Percentiles rank a stretch among this genome's conserved stretches.
These are phyloP conservation scores for Raffaelea arxii DNA, from an alignment of 2,329 filamentous ascomycete genomes.

Conservation along the genomic window DNA sequence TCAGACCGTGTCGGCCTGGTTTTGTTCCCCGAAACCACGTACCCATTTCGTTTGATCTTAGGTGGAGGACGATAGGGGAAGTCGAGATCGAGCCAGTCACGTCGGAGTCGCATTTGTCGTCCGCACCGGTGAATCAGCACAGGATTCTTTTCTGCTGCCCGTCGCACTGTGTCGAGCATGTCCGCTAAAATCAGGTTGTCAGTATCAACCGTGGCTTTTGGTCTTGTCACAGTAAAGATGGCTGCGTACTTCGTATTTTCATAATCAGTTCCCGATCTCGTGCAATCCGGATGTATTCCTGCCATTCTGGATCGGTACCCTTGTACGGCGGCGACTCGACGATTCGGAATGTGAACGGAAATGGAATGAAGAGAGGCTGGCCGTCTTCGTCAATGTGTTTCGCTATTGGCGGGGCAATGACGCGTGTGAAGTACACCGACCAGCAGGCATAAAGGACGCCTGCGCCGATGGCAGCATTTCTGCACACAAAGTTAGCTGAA, in stretches of 20 bases:
- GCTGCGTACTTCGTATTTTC: constrained; percentile 38
- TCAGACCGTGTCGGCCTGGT: too few species aligned
- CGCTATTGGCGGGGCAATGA: constrained; percentile 33
- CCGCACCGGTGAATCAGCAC: constrained; percentile 35
- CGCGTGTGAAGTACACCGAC: constrained; percentile 26
- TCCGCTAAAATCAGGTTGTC: constrained; percentile 26
- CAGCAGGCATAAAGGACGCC: constrained; percentile 12
- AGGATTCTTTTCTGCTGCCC: constrained; percentile 31
- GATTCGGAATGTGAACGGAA: constrained; percentile 46
- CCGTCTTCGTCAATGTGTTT: constrained; percentile 14
- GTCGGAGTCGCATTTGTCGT: constrained; percentile 35
- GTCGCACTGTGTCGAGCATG: constrained; percentile 32
- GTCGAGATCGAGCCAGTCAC: constrained; percentile 51
- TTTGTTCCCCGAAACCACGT: too few species aligned
- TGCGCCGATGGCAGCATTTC: constrained; percentile 12
- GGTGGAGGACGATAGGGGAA: constrained; percentile 52
- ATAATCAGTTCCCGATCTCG: constrained; percentile 38
- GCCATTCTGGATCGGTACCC: constrained; percentile 53
- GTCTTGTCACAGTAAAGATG: constrained; percentile 3
- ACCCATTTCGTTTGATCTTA: constrained; percentile 51
- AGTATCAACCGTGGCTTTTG: background rate
- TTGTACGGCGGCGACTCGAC: constrained; percentile 41
- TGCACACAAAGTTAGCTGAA: background rate
- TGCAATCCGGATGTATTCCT: constrained; percentile 48
- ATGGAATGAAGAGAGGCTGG: constrained; percentile 47